A percentile compares a stretch with the other conserved stretches of the same genome.
Conservation (phyloP, 2,329 filamentous ascomycete genomes). For the Karstenula rhodostoma region DNA sequence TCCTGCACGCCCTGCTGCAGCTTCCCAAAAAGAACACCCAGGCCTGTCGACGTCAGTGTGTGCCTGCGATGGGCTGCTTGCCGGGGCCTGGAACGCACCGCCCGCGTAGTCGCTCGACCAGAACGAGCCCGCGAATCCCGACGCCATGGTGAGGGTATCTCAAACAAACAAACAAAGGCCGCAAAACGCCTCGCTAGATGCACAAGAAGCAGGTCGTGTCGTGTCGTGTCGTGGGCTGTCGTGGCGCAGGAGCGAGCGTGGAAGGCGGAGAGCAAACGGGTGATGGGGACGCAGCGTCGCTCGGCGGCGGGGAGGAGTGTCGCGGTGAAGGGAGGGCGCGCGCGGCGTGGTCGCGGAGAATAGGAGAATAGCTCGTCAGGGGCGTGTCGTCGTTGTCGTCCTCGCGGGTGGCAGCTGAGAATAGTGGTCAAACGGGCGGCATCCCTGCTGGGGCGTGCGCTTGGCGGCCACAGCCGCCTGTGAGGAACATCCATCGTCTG, state of each 20-base stretch:
- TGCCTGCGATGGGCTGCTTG: background rate
- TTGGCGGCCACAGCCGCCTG: no score
- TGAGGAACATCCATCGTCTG: constrained; percentile 17
- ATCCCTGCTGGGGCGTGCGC: constrained; percentile 6
- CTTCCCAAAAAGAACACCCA: constrained; percentile 95
- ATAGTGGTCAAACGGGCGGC: constrained; percentile 6
- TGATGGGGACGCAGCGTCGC: constrained; percentile 22
- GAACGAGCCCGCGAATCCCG: constrained; percentile 89
- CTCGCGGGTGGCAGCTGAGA: constrained; percentile 26
- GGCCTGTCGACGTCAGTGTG: constrained; percentile 58
- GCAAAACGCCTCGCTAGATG: constrained; percentile 25
- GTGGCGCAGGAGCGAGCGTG: constrained; percentile 36
- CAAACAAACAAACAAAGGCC: constrained; percentile 30
- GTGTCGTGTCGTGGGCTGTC: constrained; percentile 22
- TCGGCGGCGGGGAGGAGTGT: background rate
- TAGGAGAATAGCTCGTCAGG: constrained; percentile 24
- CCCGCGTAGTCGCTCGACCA: constrained; percentile 98
- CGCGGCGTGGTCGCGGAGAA: constrained; percentile 5
- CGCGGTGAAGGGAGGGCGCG: background rate
- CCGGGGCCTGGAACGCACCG: constrained; percentile 62
- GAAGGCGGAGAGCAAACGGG: constrained; percentile 38
- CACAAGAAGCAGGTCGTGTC: constrained; percentile 14
- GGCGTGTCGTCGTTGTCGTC: constrained; percentile 17
- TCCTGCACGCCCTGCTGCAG: constrained; percentile 95
- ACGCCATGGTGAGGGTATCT: constrained; percentile 37